phyloP scores from a whole-genome alignment of 306 rosid genomes.

The Comarum palustre region DNA sequence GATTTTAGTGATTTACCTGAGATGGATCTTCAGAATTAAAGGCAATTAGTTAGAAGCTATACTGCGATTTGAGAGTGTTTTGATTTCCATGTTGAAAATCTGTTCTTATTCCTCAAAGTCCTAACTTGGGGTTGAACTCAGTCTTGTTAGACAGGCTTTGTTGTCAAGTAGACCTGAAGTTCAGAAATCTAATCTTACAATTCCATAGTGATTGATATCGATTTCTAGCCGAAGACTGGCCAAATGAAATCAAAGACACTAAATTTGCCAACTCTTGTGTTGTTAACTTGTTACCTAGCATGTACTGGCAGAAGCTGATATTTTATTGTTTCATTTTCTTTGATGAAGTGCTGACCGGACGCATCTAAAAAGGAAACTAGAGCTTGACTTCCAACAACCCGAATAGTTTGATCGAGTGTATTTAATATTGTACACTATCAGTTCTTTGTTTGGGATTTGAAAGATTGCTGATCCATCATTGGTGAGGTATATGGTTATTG shows the following conservation, averaged over 20 bases:
- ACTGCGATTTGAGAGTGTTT: not conserved
- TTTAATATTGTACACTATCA: constrained; percentile 19
- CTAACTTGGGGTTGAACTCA: not conserved
- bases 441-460: constrained; percentile 7
- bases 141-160: not conserved
- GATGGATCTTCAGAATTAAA: too few relatives aligned
- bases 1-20: too few relatives aligned
- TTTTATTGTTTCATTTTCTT: constrained; percentile 23
- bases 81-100: not conserved
- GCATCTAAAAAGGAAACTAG: constrained; percentile 87
- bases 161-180: not conserved
- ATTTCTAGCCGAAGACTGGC: not conserved
- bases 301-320: not conserved
- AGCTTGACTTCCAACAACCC: constrained; percentile 79
- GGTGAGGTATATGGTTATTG: constrained; percentile 25
- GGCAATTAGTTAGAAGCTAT: not conserved
- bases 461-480: constrained; percentile 13
- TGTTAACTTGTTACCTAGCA: not conserved
- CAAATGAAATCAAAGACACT: not conserved
- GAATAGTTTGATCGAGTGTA: constrained; percentile 24
- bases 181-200: not conserved
- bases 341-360: constrained; percentile 83
- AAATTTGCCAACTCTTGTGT: constrained; percentile 3
- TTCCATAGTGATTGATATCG: not conserved
- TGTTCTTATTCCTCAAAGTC: not conserved